Base-by-base conservation (phyloP, 2,329 filamentous ascomycete genomes). In the Coleophoma cylindrospora region DNA sequence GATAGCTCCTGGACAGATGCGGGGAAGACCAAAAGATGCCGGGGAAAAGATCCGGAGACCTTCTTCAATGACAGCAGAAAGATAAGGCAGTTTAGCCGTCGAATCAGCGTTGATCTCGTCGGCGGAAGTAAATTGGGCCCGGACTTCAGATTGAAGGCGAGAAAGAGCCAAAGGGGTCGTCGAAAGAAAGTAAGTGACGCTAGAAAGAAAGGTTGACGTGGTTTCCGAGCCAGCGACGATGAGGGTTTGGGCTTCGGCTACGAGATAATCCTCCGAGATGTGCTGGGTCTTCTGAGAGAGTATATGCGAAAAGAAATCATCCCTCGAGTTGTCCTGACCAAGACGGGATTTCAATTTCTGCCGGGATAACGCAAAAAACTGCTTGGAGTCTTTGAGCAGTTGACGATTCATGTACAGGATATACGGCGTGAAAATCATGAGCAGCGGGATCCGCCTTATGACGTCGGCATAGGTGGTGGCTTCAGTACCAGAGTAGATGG, bases 141-240 rank as follows among this genome's bases (percentile, higher is more conserved):
- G 66, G 4, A 76, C 60, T 54, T 78, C 75, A 0, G 62, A 52
- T 4, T 60, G 61, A 4, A 78, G 60, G 32, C 63, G 68, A 3
- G 60, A 54, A 47, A 73, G 55, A 0, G 65, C 61, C 3, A 64
- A 27, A 15, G 45, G 22, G 15, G 34, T 15, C 3, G 15, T 37
- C 11, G 33, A n/a, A 6, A 48, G 45, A 45, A n/a, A 47, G 34
- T 40, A 69, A 5, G 63, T 63, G 14, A 58, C 63, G 2, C 69
- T 69, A 0, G 64, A 65, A 1, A 73, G 57, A 3, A 67, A 43
- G 1, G 70, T 71, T 6, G 68, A 68, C 1, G 68, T 63, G 4
- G 69, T 71, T 48, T 67, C 65, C 22, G 58, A 66, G 1, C 66
- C 66, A 10, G 66, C 66, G 10, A 67, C 34, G 13, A 68, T 60